These are phyloP conservation scores for Pinus taeda DNA, from an alignment of 75 land plant species.

Conservation along the genomic window DNA sequence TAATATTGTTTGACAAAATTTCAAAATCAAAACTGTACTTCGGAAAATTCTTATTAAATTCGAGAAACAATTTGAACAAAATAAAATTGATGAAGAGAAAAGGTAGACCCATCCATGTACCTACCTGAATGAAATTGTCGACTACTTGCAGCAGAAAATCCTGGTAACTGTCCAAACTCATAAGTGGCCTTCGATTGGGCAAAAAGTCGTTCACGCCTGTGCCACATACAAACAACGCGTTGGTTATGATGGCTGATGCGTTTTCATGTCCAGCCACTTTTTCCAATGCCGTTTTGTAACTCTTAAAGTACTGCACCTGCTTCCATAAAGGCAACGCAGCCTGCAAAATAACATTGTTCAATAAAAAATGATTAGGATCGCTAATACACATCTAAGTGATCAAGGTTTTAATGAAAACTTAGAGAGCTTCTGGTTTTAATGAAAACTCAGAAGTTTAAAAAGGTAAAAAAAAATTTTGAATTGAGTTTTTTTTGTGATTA, in stretches of 20 bases:
- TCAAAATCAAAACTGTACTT: no score
- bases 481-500: no score
- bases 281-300: conserved; percentile 35
- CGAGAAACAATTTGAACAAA: no score
- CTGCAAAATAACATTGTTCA: conserved; percentile 18
- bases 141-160: conserved; percentile 34
- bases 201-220: conserved; percentile 64
- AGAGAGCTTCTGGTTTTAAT: no score
- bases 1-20: no score
- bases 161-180: conserved; percentile 28
- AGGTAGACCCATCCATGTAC: no score
- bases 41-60: no score
- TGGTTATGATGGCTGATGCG: conserved; percentile 28
- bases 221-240: conserved; percentile 52
- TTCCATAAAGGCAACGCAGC: conserved; percentile 47
- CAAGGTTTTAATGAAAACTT: no score
- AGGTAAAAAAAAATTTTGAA: no score
- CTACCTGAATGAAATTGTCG: conserved; percentile 15
- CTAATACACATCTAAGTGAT: no score
- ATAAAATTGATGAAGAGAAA: no score
- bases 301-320: conserved; percentile 56
- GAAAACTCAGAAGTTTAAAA: no score
- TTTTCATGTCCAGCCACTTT: conserved; percentile 27
- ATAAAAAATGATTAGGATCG: neutral
- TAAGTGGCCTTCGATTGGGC: conserved; percentile 16